phyloP scores from a whole-genome alignment of 139 green algal genomes.

The Gonium pectorale region DNA sequence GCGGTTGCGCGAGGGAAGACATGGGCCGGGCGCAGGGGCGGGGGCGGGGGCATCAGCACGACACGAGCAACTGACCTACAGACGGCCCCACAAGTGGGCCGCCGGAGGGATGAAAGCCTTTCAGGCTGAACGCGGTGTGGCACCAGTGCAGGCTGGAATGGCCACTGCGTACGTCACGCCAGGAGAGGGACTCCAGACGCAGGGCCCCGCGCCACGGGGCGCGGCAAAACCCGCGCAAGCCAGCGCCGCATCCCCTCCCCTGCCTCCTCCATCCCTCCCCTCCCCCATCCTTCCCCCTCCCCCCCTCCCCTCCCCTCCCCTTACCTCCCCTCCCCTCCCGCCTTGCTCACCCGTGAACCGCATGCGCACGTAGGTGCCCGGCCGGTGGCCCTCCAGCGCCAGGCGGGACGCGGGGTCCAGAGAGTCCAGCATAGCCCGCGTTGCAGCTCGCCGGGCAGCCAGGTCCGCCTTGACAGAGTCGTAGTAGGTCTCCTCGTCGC shows the following conservation, averaged over 20 bases:
- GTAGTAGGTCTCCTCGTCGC: conserved; percentile 89
- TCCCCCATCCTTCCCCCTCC: not conserved
- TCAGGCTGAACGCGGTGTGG: no score
- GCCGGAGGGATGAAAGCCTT: no score
- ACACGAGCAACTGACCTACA: no score
- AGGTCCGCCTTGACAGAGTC: conserved; percentile 90
- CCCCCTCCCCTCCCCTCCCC: not conserved
- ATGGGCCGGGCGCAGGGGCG: not conserved
- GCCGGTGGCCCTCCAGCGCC: conserved; percentile 86
- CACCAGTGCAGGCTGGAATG: no score
- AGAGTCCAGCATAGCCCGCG: conserved; percentile 77
- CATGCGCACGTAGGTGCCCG: conserved; percentile 92
- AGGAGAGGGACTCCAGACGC: no score
- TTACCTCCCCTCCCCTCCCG: not conserved
- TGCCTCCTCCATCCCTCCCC: not conserved
- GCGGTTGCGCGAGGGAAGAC: not conserved
- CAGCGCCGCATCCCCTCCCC: no score
- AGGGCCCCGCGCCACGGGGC: no score
- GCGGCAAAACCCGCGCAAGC: no score
- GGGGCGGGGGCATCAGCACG: not conserved
- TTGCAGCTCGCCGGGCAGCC: conserved; percentile 67
- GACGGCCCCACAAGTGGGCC: no score
- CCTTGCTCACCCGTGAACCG: conserved; percentile 71
- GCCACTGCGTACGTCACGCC: no score
- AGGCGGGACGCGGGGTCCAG: conserved; percentile 80